Evolutionary conservation across 176 grass and related monocot species (phyloP).

Genomic region (Oryza meridionalis): DNA sequence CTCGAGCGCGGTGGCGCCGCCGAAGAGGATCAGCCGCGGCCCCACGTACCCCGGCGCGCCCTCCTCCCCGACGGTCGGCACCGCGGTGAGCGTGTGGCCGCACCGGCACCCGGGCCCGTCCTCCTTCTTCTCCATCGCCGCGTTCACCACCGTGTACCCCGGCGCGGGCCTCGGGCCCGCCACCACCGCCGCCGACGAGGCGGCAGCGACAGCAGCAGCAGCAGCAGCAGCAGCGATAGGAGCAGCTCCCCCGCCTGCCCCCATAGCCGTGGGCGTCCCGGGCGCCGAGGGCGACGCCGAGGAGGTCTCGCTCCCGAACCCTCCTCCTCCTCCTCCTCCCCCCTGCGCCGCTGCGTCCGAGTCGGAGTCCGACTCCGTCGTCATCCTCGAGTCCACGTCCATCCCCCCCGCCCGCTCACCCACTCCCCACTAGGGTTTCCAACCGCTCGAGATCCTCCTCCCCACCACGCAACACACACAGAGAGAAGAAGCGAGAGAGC

Average conservation of each 20-base stretch:
- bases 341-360: slow-evolving; percentile 36
- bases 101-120: slow-evolving; percentile 93
- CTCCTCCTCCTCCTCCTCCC: not conserved
- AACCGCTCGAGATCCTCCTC: slow-evolving; percentile 17
- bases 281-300: slow-evolving; percentile 39
- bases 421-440: slow-evolving; percentile 43
- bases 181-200: not conserved
- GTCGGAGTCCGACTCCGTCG: slow-evolving; percentile 57
- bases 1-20: slow-evolving; percentile 91
- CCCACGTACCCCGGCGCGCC: slow-evolving; percentile 63
- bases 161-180: slow-evolving; percentile 79
- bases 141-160: slow-evolving; percentile 68
- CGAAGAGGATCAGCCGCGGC: slow-evolving; percentile 77
- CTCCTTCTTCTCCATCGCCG: slow-evolving; percentile 76
- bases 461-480: not conserved
- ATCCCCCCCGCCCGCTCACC: not conserved
- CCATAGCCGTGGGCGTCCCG: not conserved
- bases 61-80: slow-evolving; percentile 78
- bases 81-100: slow-evolving; percentile 87
- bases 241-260: not conserved
- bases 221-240: not conserved
- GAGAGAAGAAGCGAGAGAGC: too few species aligned
- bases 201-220: not conserved
- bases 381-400: slow-evolving; percentile 61
- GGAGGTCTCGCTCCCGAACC: slow-evolving; percentile 45